Percentiles rank a stretch among this genome's conserved stretches.
Conservation (phyloP, 306 rosid species). For the Fragaria nilgerrensis region DNA sequence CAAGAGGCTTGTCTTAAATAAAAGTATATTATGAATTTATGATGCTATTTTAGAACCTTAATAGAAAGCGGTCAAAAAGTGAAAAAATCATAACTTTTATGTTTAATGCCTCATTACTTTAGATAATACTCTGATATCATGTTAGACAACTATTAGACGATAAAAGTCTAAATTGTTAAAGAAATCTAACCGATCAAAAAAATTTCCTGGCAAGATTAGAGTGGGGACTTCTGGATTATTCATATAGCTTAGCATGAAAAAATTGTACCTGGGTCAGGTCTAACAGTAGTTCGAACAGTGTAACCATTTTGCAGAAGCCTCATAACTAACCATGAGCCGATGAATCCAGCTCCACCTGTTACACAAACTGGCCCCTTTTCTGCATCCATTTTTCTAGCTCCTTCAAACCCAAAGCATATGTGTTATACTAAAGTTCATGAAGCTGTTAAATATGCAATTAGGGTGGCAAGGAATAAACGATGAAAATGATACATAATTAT, state of each 20-base stretch:
- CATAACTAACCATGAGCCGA: constrained; percentile 54
- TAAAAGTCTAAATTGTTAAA: not conserved
- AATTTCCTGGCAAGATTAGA: not conserved
- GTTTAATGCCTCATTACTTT: too few species aligned
- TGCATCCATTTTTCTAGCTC: constrained; percentile 21
- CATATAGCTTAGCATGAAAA: not conserved
- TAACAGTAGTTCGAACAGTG: constrained; percentile 39
- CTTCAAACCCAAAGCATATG: not conserved
- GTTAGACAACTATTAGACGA: not conserved
- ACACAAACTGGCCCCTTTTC: constrained; percentile 51
- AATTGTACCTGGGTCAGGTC: constrained; percentile 25
- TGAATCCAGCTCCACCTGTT: constrained; percentile 51
- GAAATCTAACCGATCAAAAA: not conserved
- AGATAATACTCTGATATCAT: not conserved
- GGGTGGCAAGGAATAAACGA: constrained; percentile 4
- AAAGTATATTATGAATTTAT: too few species aligned
- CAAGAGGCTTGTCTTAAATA: too few species aligned
- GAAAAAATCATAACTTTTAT: not conserved
- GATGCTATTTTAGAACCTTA: too few species aligned
- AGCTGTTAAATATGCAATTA: not conserved
- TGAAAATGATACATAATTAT: not conserved
- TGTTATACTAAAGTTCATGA: not conserved
- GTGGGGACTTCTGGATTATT: not conserved
- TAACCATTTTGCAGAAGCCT: constrained; percentile 51
- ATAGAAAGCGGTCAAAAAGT: not conserved